A percentile compares a stretch with the other conserved stretches of the same genome.
phyloP scores from a whole-genome alignment of 805 yeast species.

The Saitoella complicata region DNA sequence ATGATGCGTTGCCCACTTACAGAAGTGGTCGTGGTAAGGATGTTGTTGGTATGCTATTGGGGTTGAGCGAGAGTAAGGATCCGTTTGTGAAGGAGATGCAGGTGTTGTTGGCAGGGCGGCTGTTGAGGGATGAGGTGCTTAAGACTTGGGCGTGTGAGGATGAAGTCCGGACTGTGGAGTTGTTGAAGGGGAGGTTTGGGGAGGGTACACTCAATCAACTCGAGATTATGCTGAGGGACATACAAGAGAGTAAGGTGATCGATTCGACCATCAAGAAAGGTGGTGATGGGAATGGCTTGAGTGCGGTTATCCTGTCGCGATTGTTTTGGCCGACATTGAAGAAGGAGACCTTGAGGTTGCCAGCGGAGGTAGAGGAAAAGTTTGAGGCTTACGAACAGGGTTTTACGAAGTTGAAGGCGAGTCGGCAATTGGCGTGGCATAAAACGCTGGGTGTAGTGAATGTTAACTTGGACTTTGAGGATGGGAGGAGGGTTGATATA shows the following conservation, averaged over 20 bases:
- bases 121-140: conserved; percentile 30
- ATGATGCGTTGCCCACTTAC: conserved; percentile 81
- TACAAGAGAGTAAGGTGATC: conserved; percentile 36
- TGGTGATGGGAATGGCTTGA: conserved; percentile 21
- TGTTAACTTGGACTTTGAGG: conserved; percentile 40
- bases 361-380: conserved; percentile 27
- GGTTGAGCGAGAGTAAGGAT: conserved; percentile 56
- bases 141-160: conserved; percentile 15
- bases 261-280: conserved; percentile 25
- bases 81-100: conserved; percentile 51
- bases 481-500: conserved; percentile 23
- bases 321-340: conserved; percentile 63
- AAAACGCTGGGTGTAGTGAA: conserved; percentile 47
- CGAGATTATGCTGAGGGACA: conserved; percentile 73
- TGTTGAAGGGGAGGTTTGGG: conserved; percentile 49
- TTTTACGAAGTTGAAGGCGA: conserved; percentile 33
- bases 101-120: conserved; percentile 38
- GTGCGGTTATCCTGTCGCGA: conserved; percentile 53
- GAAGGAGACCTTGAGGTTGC: conserved; percentile 32
- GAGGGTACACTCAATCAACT: conserved; percentile 47
- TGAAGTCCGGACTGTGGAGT: conserved; percentile 20
- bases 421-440: conserved; percentile 41
- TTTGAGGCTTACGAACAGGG: conserved; percentile 29
- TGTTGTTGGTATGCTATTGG: conserved; percentile 51
- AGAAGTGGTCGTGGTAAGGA: conserved; percentile 27